Evolutionary conservation across 2,329 filamentous ascomycete genomes (phyloP).

Genomic region (Penicillium italicum): DNA sequence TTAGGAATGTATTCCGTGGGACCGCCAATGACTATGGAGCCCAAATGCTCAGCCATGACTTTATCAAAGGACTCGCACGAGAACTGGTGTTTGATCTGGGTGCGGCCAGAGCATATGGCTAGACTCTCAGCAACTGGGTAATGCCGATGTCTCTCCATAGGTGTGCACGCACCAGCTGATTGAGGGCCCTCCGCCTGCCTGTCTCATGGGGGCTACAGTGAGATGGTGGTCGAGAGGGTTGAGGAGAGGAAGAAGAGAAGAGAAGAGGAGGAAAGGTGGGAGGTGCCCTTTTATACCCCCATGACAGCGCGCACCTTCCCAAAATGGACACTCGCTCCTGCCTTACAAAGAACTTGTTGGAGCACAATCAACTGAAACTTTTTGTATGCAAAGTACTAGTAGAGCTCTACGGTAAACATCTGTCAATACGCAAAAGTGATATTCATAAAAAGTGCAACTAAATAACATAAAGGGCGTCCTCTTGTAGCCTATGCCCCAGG

Average conservation of each 20-base stretch:
- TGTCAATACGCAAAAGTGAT: not conserved
- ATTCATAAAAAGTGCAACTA: conserved; percentile 1
- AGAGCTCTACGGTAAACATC: not conserved
- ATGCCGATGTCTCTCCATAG: not conserved
- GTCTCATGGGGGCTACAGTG: not conserved
- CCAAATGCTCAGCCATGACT: not conserved
- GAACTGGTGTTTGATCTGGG: not conserved
- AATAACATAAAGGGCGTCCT: not conserved
- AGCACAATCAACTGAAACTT: not conserved
- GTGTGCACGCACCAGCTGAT: not conserved
- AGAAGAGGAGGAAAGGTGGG: not conserved
- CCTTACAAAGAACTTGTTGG: not conserved
- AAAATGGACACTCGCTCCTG: not conserved
- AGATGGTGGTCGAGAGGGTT: not conserved
- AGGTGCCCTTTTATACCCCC: not conserved
- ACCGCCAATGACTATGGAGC: not conserved
- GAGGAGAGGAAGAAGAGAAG: not conserved
- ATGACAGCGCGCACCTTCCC: not conserved
- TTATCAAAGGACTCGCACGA: not conserved
- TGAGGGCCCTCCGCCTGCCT: not conserved
- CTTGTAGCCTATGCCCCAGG: conserved; percentile 3
- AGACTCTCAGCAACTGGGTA: not conserved
- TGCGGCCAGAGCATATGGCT: not conserved
- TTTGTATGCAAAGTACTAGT: not conserved
- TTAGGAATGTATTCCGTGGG: not conserved